Base-by-base conservation (phyloP, 1,139 yeast genomes). In the Hansenula anomala region DNA sequence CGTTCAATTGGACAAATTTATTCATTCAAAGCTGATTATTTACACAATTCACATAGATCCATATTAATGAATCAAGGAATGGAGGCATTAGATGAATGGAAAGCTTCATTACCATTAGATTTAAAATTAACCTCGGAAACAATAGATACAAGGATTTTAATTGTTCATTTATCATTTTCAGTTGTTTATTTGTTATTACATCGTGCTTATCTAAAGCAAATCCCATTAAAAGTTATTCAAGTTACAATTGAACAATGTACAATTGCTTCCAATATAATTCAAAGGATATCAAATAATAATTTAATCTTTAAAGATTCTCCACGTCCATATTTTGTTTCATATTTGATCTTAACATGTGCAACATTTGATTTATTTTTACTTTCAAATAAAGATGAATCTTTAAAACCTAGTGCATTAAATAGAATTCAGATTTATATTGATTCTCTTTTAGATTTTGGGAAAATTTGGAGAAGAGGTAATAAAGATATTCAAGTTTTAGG, bases 301-400 rank as follows among this genome's bases (percentile, higher is more conserved):
- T 18, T n/a, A 3, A 12, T 42, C 12, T 42, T 44, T 3, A 42
- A 42, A 28, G 42, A 47, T 3, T 39, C 51, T 3, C 61, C 63
- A 2, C 54, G 55, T 3, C 61, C 63, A 2, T 55, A 56, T 37
- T 55, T 55, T 38, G 45, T 49, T 2, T 55, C 56, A 6, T 55
- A 56, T 28, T 36, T 58, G 33, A 44, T 57, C 9, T 42, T 58
- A 28, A 58, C 58, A 17, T 48, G 54, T 41, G 56, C 61, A 2
- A 49, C 57, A 30, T 55, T 56, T 49, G 61, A 58, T 25, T 31
- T 58, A 17, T 58, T 58, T 26, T 30, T 57, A 6, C 36, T 55
- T 12, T 49, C 60, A 7, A 49, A 46, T 35, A 52, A 51, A 19
- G 50, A 52, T 31, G 44, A 40, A 4, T 23, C 43, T 1, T 15